Evolutionary conservation across 2,329 filamentous ascomycete genomes (phyloP).

Genomic region (Penicillium olsonii): DNA sequence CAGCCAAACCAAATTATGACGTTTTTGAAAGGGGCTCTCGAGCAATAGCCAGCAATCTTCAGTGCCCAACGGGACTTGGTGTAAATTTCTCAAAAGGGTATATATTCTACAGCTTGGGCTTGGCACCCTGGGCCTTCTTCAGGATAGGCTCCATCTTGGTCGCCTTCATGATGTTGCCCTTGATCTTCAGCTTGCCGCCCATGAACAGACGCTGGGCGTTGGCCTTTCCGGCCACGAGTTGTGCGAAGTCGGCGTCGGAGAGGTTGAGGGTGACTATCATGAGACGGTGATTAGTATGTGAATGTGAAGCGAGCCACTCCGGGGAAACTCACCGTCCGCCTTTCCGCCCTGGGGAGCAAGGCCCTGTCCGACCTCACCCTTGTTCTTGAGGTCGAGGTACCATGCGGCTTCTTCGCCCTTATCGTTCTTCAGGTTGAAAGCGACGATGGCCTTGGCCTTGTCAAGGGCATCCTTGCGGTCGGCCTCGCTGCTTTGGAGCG

Average conservation of each 20-base stretch:
- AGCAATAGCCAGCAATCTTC: neutral
- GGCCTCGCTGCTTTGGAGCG: slow-evolving; percentile 67
- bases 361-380: slow-evolving; percentile 78
- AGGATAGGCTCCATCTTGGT: slow-evolving; percentile 94
- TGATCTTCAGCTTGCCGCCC: slow-evolving; percentile 97
- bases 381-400: slow-evolving; percentile 94
- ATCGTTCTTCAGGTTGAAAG: slow-evolving; percentile 88
- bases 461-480: slow-evolving; percentile 88
- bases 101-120: slow-evolving; percentile 68
- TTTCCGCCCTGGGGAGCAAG: slow-evolving; percentile 68
- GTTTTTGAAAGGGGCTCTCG: too few species aligned
- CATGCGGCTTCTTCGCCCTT: slow-evolving; percentile 79
- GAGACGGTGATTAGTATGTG: slow-evolving; percentile 8
- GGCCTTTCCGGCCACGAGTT: slow-evolving; percentile 80
- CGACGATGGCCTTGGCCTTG: slow-evolving; percentile 82
- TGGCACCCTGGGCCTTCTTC: slow-evolving; percentile 80
- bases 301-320: neutral
- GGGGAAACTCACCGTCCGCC: slow-evolving; percentile 67
- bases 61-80: slow-evolving; percentile 4
- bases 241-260: slow-evolving; percentile 82
- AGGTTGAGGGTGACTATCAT: slow-evolving; percentile 76
- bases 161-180: slow-evolving; percentile 96
- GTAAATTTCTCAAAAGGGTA: slow-evolving; percentile 23
- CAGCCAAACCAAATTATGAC: neutral
- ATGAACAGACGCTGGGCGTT: slow-evolving; percentile 97